Base-by-base conservation (phyloP, 2,329 filamentous ascomycete species). In the Sporothrix pallida region DNA sequence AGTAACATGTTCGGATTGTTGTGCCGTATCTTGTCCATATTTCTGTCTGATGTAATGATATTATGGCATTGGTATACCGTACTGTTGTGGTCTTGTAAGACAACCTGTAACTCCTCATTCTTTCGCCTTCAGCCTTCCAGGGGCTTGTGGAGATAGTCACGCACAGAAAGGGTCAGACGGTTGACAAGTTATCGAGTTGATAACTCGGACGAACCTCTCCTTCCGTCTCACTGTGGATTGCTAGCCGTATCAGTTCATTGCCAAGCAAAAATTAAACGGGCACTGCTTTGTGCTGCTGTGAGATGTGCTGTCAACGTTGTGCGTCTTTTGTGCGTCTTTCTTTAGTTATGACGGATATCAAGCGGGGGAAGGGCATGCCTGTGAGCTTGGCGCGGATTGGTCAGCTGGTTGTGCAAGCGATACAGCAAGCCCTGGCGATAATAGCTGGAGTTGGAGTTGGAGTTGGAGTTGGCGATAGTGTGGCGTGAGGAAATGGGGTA, bases 371-470 rank as follows among this genome's bases (percentile, higher is more conserved):
- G 52, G 31, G 31, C 31, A 48, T 48, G 42, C n/a, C 42, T 46
- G n/a, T 65, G 62, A n/a, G 62, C 62, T 65, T 65, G 62, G 42
- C 42, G 12, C 1, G 3, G 62, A 67, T 17, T 67, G 62, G 60
- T 26, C 20, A 48, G 9, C 26, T 26, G n/a, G 26, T 48, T 63
- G 23, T 26, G 23, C 1, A 37, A 37, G 4, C 31, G 4, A 37
- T 37, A 37, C 31, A 37, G 31, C 31, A 37, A 6, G 31, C 31
- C 4, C 31, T 37, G 31, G 31, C 4, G 31, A 7, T 3, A 37
- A 37, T 26, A 37, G 31, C 7, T 37, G 26, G 13, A 60, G 20
- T 56, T 56, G 52, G 7, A 26, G 23, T 26, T 26, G 23, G 23
- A 26, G 23, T 37, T 37, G 26, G 13, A 60, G 20, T 56, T 56